Evolutionary conservation across 352 stramenopile genomes (phyloP).

Genomic region (Pythium rhizo-oryzae): DNA sequence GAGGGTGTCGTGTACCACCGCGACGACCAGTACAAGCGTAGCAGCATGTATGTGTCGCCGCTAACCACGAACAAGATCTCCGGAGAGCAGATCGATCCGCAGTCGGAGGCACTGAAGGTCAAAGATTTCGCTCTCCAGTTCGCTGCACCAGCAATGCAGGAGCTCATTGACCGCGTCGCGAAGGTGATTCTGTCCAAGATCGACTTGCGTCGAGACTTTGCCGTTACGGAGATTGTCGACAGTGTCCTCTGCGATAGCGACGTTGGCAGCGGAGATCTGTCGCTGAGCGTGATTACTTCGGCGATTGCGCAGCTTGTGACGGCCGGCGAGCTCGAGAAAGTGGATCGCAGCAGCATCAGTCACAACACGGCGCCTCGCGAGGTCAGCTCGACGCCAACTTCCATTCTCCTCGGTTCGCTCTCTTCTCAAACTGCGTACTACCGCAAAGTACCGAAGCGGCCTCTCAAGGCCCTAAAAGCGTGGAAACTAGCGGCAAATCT

Average conservation of each 20-base stretch:
- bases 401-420: constrained; percentile 28
- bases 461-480: constrained; percentile 73
- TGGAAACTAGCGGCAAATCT: constrained; percentile 42
- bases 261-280: constrained; percentile 22
- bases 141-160: constrained; percentile 22
- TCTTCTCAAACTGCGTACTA: constrained; percentile 43
- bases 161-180: constrained; percentile 48
- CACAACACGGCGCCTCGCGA: constrained; percentile 10
- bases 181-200: constrained; percentile 54
- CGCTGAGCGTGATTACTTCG: constrained; percentile 55
- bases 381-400: constrained; percentile 23
- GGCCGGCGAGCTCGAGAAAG: constrained; percentile 52
- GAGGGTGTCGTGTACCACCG: constrained; percentile 67
- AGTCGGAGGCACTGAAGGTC: constrained; percentile 14
- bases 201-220: constrained; percentile 58
- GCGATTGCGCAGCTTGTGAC: constrained; percentile 59
- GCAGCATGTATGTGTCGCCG: constrained; percentile 79
- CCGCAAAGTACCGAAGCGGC: constrained; percentile 66
- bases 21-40: constrained; percentile 82
- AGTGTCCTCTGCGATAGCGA: constrained; percentile 37
- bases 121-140: constrained; percentile 11
- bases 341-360: constrained; percentile 24
- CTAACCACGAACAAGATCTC: constrained; percentile 34
- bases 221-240: constrained; percentile 60
- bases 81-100: constrained; percentile 23